phyloP scores from a whole-genome alignment of 257 asterid genomes.

The Solanum piurae region DNA sequence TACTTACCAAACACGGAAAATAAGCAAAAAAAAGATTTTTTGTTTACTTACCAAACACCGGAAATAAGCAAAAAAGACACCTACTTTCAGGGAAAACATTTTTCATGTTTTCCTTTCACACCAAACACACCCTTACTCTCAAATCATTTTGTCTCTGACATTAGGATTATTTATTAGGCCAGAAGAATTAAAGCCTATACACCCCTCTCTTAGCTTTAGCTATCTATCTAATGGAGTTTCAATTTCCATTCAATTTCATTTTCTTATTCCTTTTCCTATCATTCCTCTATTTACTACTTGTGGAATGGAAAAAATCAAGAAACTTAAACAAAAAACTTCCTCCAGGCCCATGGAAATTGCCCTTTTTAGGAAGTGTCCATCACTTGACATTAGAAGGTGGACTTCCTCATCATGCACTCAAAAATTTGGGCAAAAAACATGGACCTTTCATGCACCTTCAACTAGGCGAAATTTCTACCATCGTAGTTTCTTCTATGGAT shows the following conservation, averaged over 20 bases:
- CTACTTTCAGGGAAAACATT: too few relatives aligned
- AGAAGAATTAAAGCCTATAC: neutral
- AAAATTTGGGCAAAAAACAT: slow-evolving; percentile 4
- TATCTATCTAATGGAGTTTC: neutral
- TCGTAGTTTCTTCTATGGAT: slow-evolving; percentile 19
- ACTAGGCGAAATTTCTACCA: slow-evolving; percentile 21
- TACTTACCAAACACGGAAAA: too few relatives aligned
- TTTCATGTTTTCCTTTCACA: too few relatives aligned
- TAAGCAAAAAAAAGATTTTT: too few relatives aligned
- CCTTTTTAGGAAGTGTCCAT: slow-evolving; percentile 19
- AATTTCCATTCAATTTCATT: neutral
- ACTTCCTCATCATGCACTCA: slow-evolving; percentile 10
- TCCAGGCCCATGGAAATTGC: neutral
- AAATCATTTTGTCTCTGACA: neutral
- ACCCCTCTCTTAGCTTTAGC: neutral
- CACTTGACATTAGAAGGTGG: neutral
- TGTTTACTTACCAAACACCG: too few relatives aligned
- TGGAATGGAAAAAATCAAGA: neutral
- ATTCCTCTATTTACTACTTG: neutral
- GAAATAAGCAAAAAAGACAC: too few relatives aligned
- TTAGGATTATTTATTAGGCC: neutral
- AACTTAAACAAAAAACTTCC: too few relatives aligned
- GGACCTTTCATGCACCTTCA: slow-evolving; percentile 28
- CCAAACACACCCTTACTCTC: neutral
- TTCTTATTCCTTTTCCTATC: neutral